Conservation (phyloP, 805 yeast species). For the Saccharomyces paradoxus region DNA sequence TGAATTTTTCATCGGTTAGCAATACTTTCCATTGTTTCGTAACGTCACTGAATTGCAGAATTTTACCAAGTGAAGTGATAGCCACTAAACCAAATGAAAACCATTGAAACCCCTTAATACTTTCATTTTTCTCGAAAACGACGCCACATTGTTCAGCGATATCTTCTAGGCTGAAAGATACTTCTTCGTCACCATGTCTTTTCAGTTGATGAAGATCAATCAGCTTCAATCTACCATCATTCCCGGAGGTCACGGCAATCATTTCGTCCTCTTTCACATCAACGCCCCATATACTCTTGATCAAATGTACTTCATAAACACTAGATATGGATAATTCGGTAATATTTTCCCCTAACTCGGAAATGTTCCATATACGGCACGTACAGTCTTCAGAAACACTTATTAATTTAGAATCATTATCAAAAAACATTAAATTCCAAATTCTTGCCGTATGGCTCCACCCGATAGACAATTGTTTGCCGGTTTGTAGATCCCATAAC, state of each 20-base stretch:
- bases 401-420: conserved; percentile 35
- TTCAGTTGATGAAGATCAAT: conserved; percentile 40
- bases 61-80: conserved; percentile 53
- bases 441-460: conserved; percentile 97
- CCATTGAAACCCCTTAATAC: conserved; percentile 52
- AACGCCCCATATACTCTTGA: conserved; percentile 83
- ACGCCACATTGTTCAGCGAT: conserved; percentile 29
- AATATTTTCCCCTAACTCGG: conserved; percentile 10
- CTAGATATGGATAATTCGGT: conserved; percentile 21
- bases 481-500: conserved; percentile 56
- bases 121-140: conserved; percentile 39
- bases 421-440: conserved; percentile 66
- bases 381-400: conserved; percentile 86
- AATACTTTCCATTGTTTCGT: conserved; percentile 26
- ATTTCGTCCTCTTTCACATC: conserved; percentile 41
- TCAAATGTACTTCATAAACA: conserved; percentile 64
- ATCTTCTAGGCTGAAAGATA: conserved; percentile 25
- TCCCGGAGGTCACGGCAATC: conserved; percentile 79
- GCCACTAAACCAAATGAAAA: conserved; percentile 39
- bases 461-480: conserved; percentile 60
- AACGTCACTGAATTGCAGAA: conserved; percentile 29
- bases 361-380: conserved; percentile 64
- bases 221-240: conserved; percentile 75
- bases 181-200: conserved; percentile 28
- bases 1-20: conserved; percentile 22